Base-by-base conservation (phyloP, 1,139 yeast genomes). In the Zygosaccharomyces sapae region DNA sequence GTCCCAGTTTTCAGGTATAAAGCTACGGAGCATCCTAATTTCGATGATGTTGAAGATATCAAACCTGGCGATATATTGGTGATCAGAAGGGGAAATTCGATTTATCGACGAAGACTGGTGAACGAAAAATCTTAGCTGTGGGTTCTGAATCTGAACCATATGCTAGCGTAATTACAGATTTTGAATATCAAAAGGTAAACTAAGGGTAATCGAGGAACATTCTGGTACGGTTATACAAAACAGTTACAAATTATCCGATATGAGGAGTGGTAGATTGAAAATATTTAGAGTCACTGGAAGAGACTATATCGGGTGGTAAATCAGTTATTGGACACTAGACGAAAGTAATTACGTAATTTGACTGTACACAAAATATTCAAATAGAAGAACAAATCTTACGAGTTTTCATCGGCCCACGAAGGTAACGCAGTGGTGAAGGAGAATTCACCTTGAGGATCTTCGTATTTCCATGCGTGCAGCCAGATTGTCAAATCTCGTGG, bases 31-130 rank as follows among this genome's bases (percentile, higher is more conserved):
- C 79, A 77, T 55, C 57, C 70, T 30, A 92, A 82, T 47, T 87
- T 81, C 39, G 45, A 43, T 3, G 48, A 49, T 16, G 45, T 58
- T 27, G 44, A 52, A 34, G 36, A 43, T n/a, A 77, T 88, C 48
- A 75, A 77, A 43, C 82, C 94, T 0, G 98, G 98, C 49, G 97
- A 92, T 63, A 73, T 92, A 16, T 68, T 88, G 41, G 84, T 88
- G 51, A 77, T 88, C 55, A 79, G 83, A 57, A 79, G 80, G 50
- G 96, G 88, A 77, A 76, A 52, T 89, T 90, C 68, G 80, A 77
- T 50, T 78, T 82, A 6, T 86, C 82, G 57, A 83, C 82, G 61
- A 77, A 82, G 46, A 60, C 80, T 37, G 78, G 74, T 49, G 77
- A 70, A 55, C 76, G 75, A 57, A 50, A 50, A 6, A 66, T 71